A percentile compares a stretch with the other conserved stretches of the same genome.
phyloP scores from a whole-genome alignment of 2,329 filamentous ascomycete species.

The Bipolaris sorokiniana region DNA sequence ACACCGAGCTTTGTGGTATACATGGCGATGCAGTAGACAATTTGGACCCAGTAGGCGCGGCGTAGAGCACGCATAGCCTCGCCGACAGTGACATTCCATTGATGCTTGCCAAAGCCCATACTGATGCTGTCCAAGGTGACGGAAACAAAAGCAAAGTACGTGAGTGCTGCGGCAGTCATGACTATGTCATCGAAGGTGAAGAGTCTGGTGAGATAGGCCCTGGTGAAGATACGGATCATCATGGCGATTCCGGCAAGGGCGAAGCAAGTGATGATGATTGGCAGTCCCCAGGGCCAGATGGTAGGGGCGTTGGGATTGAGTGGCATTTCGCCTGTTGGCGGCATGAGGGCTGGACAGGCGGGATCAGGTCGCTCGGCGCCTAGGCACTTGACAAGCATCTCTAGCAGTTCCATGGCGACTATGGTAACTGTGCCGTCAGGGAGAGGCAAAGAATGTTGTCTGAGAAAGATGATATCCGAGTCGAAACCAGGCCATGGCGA shows the following conservation, averaged over 20 bases:
- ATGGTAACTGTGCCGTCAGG: background rate
- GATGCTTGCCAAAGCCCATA: slow-evolving; percentile 15
- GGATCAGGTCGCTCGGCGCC: background rate
- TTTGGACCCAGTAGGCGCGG: slow-evolving; percentile 18
- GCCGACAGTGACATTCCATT: slow-evolving; percentile 19
- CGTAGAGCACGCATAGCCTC: slow-evolving; percentile 7
- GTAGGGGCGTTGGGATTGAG: slow-evolving; percentile 14
- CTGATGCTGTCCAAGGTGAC: slow-evolving; percentile 7
- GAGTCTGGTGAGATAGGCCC: background rate
- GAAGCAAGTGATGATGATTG: background rate
- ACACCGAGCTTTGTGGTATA: slow-evolving; percentile 23
- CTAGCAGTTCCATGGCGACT: slow-evolving; percentile 2
- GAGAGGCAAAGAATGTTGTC: background rate
- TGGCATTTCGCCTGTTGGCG: slow-evolving; percentile 14
- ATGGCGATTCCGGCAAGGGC: background rate
- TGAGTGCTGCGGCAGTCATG: slow-evolving; percentile 1
- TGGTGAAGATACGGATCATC: slow-evolving; percentile 10
- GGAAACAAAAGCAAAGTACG: slow-evolving; percentile 10
- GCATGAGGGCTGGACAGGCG: slow-evolving; percentile 16
- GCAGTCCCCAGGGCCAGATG: slow-evolving; percentile 6
- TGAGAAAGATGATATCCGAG: background rate
- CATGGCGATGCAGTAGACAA: slow-evolving; percentile 23
- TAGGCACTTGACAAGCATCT: slow-evolving; percentile 1
- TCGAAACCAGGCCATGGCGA: background rate
- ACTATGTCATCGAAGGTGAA: slow-evolving; percentile 1